Conservation (phyloP, 2,329 filamentous ascomycete species). For the Fusarium tjaetaba region DNA sequence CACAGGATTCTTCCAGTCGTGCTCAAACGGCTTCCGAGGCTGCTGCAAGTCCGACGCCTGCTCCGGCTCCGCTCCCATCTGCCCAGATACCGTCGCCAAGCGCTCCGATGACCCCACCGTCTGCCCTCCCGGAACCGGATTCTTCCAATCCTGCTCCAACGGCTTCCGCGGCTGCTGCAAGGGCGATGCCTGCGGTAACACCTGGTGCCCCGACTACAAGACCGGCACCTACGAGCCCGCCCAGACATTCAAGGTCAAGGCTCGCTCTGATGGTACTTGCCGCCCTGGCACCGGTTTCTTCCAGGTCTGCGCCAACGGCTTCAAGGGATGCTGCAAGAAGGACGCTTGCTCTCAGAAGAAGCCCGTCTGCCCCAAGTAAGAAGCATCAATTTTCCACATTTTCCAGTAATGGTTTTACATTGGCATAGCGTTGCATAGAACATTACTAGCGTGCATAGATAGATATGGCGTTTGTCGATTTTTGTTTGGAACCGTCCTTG, state of each 20-base stretch:
- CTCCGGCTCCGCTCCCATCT: background rate
- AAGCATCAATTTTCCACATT: background rate
- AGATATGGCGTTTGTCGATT: background rate
- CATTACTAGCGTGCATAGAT: background rate
- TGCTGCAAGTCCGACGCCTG: constrained; percentile 23
- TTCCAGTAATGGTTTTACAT: background rate
- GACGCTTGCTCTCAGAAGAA: constrained; percentile 23
- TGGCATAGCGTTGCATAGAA: constrained; percentile 15
- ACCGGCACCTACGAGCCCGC: constrained; percentile 23
- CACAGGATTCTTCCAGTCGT: constrained; percentile 6
- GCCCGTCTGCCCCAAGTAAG: constrained; percentile 32
- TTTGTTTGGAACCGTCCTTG: constrained; percentile 7
- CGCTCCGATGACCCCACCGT: constrained; percentile 11
- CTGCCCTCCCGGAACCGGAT: constrained; percentile 10
- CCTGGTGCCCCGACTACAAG: constrained; percentile 31
- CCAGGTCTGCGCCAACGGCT: constrained; percentile 26
- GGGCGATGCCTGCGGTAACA: constrained; percentile 15
- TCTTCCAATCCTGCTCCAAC: constrained; percentile 15
- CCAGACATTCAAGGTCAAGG: constrained; percentile 18
- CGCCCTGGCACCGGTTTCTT: constrained; percentile 10
- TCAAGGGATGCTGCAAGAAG: constrained; percentile 33
- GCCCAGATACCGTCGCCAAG: background rate
- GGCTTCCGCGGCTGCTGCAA: constrained; percentile 29
- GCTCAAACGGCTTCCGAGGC: constrained; percentile 8
- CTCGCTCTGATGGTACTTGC: constrained; percentile 10